These are phyloP conservation scores for Leishmania aethiopica DNA, from an alignment of 208 protist genomes.

Conservation along the genomic window DNA sequence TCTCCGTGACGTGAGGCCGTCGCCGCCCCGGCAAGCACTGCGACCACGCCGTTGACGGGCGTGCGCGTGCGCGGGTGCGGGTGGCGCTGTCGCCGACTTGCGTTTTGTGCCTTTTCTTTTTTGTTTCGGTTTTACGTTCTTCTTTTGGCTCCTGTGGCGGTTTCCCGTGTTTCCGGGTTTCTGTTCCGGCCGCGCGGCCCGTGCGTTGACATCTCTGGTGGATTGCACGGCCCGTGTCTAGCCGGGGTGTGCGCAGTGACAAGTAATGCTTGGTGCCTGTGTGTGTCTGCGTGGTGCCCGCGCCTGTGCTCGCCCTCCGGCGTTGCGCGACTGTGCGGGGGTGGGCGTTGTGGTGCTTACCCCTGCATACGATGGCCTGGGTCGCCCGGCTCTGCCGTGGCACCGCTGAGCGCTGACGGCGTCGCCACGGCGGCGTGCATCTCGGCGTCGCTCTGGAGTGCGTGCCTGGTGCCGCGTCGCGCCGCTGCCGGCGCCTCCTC, in stretches of 20 bases:
- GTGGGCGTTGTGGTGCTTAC: background rate
- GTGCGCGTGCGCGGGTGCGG: background rate
- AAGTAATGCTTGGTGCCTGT: background rate
- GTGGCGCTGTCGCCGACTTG: background rate
- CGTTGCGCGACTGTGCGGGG: background rate
- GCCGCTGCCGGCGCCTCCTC: background rate
- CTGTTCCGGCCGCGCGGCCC: background rate
- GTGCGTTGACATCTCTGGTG: background rate
- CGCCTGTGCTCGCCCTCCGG: background rate
- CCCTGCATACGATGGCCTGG: background rate
- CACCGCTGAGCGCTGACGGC: background rate
- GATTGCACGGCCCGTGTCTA: background rate
- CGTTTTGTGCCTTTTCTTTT: background rate
- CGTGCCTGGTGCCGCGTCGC: background rate
- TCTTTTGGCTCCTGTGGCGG: background rate
- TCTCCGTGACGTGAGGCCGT: background rate
- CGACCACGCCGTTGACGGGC: background rate
- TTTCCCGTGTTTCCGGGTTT: background rate
- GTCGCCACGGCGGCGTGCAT: background rate
- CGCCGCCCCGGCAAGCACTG: background rate
- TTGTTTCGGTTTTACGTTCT: background rate
- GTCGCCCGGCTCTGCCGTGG: background rate
- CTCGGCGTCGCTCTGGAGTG: background rate
- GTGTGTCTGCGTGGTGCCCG: background rate
- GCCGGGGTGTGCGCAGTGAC: background rate